Evolutionary conservation across 345 rosid species (phyloP), one percentile per base, ranked within the genome.

Genomic region (Hypericum perforatum): DNA sequence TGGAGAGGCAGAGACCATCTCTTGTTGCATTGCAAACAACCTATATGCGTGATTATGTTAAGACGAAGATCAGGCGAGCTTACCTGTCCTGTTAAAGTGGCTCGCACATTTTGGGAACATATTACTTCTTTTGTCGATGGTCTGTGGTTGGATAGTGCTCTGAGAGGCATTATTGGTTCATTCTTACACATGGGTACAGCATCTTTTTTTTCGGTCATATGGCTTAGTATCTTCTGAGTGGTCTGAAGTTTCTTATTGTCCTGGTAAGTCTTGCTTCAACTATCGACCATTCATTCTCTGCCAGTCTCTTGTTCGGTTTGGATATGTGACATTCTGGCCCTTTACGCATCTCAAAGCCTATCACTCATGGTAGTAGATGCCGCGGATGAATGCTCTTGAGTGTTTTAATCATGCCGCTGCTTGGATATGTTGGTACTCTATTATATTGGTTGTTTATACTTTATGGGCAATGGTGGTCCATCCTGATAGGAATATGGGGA

Each of bases 401-500:
- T 22, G 32, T 22, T 1, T 22, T 22, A 22, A 22, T 22, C 32
- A 22, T 22, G 16, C 11, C 60, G 15, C 22, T 44, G 9, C 8
- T 36, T 15, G 36, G 52, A 13, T 36, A n/a, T 48, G 11, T 37
- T 37, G n/a, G 14, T 52, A 8, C n/a, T 36, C 0, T 22, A 22
- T 22, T 22, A 22, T 1, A 22, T 22, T 22, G 32, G 32, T 4
- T 22, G 32, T 22, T 22, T 22, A 22, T 64, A 92, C n/a, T n/a
- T n/a, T n/a, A n/a, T n/a, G n/a, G 99, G 97, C 97, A 41, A 92
- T 89, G 94, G 63, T 86, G 70, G 97, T 92, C 61, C 99, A 92
- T 82, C 99, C 99, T 10, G 99, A 92, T 63, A 86, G 88, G 78
- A 92, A 92, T 54, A 90, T 80, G 89, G 97, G 99, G 42, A 85